Percentiles rank a stretch among this genome's conserved stretches.
Evolutionary conservation across 1,139 yeast genomes (phyloP).

Genomic region (Meyerozyma carpophila): DNA sequence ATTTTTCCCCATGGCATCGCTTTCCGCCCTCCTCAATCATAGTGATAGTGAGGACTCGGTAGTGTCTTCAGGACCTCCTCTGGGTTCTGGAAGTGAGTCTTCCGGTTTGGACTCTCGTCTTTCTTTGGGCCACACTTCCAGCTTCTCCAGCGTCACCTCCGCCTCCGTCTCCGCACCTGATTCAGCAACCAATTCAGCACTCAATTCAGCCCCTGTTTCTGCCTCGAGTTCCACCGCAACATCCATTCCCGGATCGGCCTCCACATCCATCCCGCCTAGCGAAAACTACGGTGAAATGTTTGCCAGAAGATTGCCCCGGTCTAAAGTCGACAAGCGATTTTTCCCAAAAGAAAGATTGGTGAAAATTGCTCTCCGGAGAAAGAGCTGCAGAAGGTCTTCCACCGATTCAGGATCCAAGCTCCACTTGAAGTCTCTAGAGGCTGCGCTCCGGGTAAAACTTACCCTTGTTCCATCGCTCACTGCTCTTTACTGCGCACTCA

Average conservation of each 20-base stretch:
- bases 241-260: background rate
- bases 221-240: background rate
- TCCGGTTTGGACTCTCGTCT: background rate
- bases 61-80: background rate
- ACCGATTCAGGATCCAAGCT: constrained; percentile 21
- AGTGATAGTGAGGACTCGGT: constrained; percentile 3
- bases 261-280: background rate
- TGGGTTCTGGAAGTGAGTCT: background rate
- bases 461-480: constrained; percentile 41
- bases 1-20: background rate
- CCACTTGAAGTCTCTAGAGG: constrained; percentile 49
- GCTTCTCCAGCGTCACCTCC: background rate
- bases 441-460: constrained; percentile 45
- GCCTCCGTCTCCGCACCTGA: too few species aligned
- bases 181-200: too few species aligned
- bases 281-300: background rate
- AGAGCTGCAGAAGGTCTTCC: constrained; percentile 5
- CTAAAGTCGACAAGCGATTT: constrained; percentile 19
- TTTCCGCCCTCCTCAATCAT: constrained; percentile 11
- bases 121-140: background rate
- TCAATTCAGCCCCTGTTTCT: too few species aligned
- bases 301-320: constrained; percentile 12
- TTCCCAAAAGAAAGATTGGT: constrained; percentile 22
- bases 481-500: constrained; percentile 38
- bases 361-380: constrained; percentile 37